A percentile compares a stretch with the other conserved stretches of the same genome.
These are phyloP conservation scores for Epichloe sylvatica DNA, from an alignment of 2,329 filamentous ascomycete species.

Conservation along the genomic window DNA sequence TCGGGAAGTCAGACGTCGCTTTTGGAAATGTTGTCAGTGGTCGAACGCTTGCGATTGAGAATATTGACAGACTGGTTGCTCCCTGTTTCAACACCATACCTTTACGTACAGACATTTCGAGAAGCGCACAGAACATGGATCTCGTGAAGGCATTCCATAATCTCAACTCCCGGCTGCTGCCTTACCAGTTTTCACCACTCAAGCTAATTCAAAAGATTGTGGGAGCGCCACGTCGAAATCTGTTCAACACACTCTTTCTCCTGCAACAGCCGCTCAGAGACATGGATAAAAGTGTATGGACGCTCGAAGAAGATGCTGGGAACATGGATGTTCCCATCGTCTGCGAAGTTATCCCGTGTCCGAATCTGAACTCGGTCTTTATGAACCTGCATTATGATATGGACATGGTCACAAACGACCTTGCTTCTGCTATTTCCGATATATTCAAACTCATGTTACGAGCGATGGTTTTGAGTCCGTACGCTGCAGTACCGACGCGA, in stretches of 20 bases:
- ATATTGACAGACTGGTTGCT: constrained; percentile 60
- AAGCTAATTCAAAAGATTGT: constrained; percentile 50
- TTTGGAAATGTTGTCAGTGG: constrained; percentile 82
- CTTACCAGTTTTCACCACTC: constrained; percentile 62
- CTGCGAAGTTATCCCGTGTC: constrained; percentile 54
- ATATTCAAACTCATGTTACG: constrained; percentile 18
- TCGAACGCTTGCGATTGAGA: constrained; percentile 50
- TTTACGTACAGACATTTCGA: constrained; percentile 42
- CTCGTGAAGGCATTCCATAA: constrained; percentile 47
- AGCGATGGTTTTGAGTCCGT: constrained; percentile 14
- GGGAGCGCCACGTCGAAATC: constrained; percentile 28
- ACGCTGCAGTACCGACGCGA: constrained; percentile 5
- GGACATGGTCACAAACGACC: constrained; percentile 21
- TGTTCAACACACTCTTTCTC: constrained; percentile 74
- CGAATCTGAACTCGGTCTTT: constrained; percentile 34
- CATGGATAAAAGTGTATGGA: constrained; percentile 43
- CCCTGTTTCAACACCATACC: constrained; percentile 90
- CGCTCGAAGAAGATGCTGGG: constrained; percentile 40
- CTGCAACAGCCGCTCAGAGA: constrained; percentile 52
- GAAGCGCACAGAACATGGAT: constrained; percentile 35
- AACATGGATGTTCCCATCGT: constrained; percentile 66
- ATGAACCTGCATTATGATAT: constrained; percentile 50
- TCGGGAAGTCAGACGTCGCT: constrained; percentile 52
- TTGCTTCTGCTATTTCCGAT: constrained; percentile 16
- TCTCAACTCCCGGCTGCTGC: constrained; percentile 46